Conservation (phyloP, 805 yeast genomes). For the Hanseniaspora clermontiae region DNA sequence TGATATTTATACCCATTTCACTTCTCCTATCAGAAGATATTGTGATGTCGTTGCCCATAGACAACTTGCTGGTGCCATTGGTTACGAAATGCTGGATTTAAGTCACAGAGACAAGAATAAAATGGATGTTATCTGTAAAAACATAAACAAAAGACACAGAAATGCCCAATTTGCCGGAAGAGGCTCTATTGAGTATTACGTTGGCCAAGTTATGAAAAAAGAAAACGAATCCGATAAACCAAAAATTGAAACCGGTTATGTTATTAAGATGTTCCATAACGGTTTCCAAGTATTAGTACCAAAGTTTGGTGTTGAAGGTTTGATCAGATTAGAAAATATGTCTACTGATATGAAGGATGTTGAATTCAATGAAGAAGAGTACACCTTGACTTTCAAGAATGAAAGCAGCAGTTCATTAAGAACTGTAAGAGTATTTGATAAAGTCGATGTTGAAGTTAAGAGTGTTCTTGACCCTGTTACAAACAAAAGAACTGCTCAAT, state of each 20-base stretch:
- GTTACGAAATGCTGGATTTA: constrained; percentile 71
- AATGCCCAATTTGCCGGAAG: constrained; percentile 99
- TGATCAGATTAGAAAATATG: constrained; percentile 68
- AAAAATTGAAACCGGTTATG: constrained; percentile 72
- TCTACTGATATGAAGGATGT: constrained; percentile 52
- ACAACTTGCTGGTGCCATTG: constrained; percentile 96
- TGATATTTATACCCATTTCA: constrained; percentile 94
- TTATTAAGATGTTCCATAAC: constrained; percentile 82
- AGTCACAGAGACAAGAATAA: constrained; percentile 77
- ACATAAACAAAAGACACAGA: constrained; percentile 86
- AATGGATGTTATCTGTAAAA: constrained; percentile 78
- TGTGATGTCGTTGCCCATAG: constrained; percentile 97
- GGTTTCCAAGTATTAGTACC: constrained; percentile 94
- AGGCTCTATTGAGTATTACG: constrained; percentile 93
- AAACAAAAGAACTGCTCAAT: constrained; percentile 84
- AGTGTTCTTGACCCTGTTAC: constrained; percentile 75
- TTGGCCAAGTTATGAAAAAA: constrained; percentile 85
- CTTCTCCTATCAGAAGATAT: constrained; percentile 94
- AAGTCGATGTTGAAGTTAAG: constrained; percentile 68
- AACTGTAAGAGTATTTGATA: constrained; percentile 64
- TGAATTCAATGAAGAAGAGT: constrained; percentile 64
- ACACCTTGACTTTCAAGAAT: constrained; percentile 45
- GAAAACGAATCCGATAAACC: constrained; percentile 39
- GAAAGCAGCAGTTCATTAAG: constrained; percentile 35
- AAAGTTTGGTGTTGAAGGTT: constrained; percentile 87